Evolutionary conservation across 2,329 filamentous ascomycete genomes (phyloP), one percentile per base, ranked within the genome.

Genomic region (Cladophialophora chaetospira): DNA sequence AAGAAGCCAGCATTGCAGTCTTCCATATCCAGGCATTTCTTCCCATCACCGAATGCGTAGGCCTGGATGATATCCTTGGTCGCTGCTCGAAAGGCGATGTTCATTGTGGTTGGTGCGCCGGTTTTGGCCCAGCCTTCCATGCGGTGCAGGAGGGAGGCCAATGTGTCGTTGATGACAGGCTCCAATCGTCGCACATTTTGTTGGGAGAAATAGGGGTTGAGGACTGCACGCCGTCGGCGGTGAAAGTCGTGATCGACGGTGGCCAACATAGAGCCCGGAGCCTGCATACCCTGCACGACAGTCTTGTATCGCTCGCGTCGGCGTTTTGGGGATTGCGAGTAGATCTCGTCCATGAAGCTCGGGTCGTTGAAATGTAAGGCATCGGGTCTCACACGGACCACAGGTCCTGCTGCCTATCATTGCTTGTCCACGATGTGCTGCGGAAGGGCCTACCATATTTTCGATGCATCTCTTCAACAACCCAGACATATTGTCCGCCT

Each of bases 1-100:
- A 43, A 43, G 21, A 43, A 43, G 23, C 15, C 40, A 25, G 40
- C 40, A n/a, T 43, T 43, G 40, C 40, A 43, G 25, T 43, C 40
- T 21, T 26, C 40, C 40, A 43, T 43, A 21, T 43, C 40, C 40
- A 43, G 40, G 10, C 40, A 43, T 25, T 43, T 43, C 40, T 21
- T 26, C 3, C 40, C 40, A 13, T 43, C 40, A 6, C 40, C 40
- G 17, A 43, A 43, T 3, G 40, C 40, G 8, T 43, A 43, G 13
- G 21, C 40, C 13, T 43, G 40, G 23, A 43, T 43, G 11, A 43
- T 43, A 6, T 43, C 40, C 40, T 43, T 43, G 17, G 40, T 43
- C 17, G 40, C 40, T 13, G 21, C 40, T 26, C 40, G 40, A 25
- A 43, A 43, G 3, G 40, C 40, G 1, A 26, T 21, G 15, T 21